These are phyloP conservation scores for Ascochyta koolunga DNA, from an alignment of 2,329 filamentous ascomycete species.

Conservation along the genomic window DNA sequence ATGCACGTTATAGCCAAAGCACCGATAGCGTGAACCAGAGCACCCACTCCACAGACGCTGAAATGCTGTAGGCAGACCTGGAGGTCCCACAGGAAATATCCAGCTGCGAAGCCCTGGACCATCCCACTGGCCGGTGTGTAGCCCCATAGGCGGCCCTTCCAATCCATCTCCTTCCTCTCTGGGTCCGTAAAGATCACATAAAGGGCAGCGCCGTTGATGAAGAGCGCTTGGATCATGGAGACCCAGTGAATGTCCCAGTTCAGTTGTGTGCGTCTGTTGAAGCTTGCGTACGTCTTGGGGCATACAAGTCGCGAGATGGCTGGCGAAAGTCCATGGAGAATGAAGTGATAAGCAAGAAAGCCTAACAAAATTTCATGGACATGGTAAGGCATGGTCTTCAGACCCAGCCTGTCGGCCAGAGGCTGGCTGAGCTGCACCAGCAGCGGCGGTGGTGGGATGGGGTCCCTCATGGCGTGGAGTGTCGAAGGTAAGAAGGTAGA, in stretches of 20 bases:
- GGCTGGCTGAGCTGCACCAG: slow-evolving; percentile 65
- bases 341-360: slow-evolving; percentile 70
- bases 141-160: slow-evolving; percentile 75
- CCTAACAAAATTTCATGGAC: slow-evolving; percentile 75
- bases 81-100: slow-evolving; percentile 86
- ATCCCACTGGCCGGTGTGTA: slow-evolving; percentile 76
- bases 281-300: slow-evolving; percentile 65
- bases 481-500: slow-evolving; percentile 24
- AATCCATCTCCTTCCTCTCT: slow-evolving; percentile 71
- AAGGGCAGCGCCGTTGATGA: slow-evolving; percentile 74
- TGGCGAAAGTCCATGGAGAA: slow-evolving; percentile 72
- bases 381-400: slow-evolving; percentile 75
- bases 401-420: slow-evolving; percentile 64
- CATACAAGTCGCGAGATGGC: slow-evolving; percentile 66
- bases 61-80: slow-evolving; percentile 70
- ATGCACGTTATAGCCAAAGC: slow-evolving; percentile 76
- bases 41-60: slow-evolving; percentile 73
- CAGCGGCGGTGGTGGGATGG: slow-evolving; percentile 67
- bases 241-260: slow-evolving; percentile 92
- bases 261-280: slow-evolving; percentile 68
- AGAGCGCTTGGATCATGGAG: slow-evolving; percentile 74
- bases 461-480: slow-evolving; percentile 68
- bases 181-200: slow-evolving; percentile 71
- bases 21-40: slow-evolving; percentile 75
- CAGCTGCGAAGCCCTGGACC: slow-evolving; percentile 76